Conservation (phyloP, 225 moss, liverwort and hornwort genomes). For the Pseudoscleropodium purum region DNA sequence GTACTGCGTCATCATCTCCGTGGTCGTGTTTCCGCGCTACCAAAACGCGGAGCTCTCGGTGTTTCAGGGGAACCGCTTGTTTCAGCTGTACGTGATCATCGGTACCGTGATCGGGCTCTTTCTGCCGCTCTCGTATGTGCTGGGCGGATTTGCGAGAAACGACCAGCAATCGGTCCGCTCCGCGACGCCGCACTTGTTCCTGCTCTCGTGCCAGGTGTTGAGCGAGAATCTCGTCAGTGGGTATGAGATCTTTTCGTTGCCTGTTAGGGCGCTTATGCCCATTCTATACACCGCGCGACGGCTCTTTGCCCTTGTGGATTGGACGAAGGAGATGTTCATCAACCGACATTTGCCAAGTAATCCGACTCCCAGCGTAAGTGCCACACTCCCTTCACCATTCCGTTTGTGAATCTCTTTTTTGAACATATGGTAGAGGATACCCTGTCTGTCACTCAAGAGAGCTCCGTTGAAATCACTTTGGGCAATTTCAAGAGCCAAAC, state of each 20-base stretch:
- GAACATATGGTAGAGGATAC: too few relatives aligned
- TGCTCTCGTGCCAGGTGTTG: conserved; percentile 49
- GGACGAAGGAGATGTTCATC: conserved; percentile 31
- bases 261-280: conserved; percentile 38
- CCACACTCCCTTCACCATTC: not conserved
- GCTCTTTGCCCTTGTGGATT: conserved; percentile 27
- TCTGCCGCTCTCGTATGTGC: conserved; percentile 39
- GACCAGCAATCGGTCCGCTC: conserved; percentile 39
- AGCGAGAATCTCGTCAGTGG: conserved; percentile 42
- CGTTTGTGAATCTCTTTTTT: not conserved
- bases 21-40: conserved; percentile 59
- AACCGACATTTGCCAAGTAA: conserved; percentile 1
- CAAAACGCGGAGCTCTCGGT: conserved; percentile 15
- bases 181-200: conserved; percentile 45
- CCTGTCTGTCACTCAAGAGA: not conserved
- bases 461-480: not conserved
- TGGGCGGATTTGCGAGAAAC: conserved; percentile 40
- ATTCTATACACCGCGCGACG: conserved; percentile 38
- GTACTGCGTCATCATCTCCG: conserved; percentile 43
- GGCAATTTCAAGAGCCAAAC: not conserved
- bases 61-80: conserved; percentile 35
- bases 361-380: conserved; percentile 4
- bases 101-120: conserved; percentile 38
- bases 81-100: conserved; percentile 28
- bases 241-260: conserved; percentile 30